phyloP scores from a whole-genome alignment of 225 moss, liverwort and hornwort species.

The Marchantia polymorpha region DNA sequence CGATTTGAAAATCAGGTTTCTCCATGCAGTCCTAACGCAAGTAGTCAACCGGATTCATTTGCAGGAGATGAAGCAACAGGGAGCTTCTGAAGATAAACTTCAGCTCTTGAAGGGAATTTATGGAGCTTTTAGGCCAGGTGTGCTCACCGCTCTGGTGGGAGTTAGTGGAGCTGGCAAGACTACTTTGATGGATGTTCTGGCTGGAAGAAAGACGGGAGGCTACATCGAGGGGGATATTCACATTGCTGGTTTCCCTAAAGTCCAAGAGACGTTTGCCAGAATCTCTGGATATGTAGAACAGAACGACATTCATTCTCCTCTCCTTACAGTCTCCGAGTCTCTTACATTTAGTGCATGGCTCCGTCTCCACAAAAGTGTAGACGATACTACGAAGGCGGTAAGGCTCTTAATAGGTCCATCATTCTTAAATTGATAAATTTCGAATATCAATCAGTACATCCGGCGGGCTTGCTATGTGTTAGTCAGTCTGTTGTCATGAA shows the following conservation, averaged over 20 bases:
- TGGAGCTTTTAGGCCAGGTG: conserved; percentile 36
- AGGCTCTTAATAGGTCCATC: not conserved
- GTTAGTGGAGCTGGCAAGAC: conserved; percentile 65
- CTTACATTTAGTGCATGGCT: conserved; percentile 81
- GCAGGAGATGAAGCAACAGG: conserved; percentile 46
- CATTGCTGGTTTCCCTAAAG: conserved; percentile 70
- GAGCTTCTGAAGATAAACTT: conserved; percentile 29
- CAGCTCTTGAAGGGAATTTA: conserved; percentile 25
- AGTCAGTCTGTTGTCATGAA: too few species aligned
- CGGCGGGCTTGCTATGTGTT: too few species aligned
- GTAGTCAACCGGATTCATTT: not conserved
- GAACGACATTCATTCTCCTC: conserved; percentile 85
- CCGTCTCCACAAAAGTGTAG: conserved; percentile 55
- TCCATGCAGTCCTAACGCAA: not conserved
- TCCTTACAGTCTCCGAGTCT: conserved; percentile 75
- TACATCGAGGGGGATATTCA: conserved; percentile 73
- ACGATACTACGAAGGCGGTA: conserved; percentile 53
- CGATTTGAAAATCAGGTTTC: not conserved
- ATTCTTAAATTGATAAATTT: not conserved
- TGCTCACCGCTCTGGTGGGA: conserved; percentile 36
- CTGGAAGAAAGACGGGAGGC: conserved; percentile 88
- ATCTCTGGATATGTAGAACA: conserved; percentile 89
- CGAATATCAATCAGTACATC: too few species aligned
- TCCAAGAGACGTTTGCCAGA: conserved; percentile 73
- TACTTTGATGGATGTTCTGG: conserved; percentile 87